Conservation (phyloP, 306 rosid species). For the Trichosanthes cucumerina region DNA sequence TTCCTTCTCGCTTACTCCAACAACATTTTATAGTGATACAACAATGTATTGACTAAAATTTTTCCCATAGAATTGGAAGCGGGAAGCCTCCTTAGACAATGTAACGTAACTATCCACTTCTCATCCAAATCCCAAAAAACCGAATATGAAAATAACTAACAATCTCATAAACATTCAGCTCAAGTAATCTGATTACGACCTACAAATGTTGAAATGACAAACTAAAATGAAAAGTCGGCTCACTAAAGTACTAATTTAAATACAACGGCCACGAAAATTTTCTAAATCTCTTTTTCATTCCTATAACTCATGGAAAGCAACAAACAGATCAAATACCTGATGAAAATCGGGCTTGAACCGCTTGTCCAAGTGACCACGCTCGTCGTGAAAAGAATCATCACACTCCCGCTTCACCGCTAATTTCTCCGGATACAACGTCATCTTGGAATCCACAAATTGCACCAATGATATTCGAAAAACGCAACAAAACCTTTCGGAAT, state of each 20-base stretch:
- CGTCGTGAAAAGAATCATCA: constrained; percentile 48
- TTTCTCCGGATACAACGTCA: constrained; percentile 27
- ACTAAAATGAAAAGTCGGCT: neutral
- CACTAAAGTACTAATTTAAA: neutral
- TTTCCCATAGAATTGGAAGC: neutral
- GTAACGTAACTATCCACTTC: neutral
- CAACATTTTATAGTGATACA: neutral
- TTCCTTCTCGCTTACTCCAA: neutral
- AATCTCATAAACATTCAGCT: neutral
- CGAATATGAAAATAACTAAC: neutral
- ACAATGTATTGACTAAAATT: neutral
- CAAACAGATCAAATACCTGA: constrained; percentile 28
- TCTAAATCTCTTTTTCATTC: neutral
- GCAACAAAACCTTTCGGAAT: neutral
- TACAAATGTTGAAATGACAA: neutral
- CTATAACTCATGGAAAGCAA: neutral
- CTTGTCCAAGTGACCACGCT: constrained; percentile 40
- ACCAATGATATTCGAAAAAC: constrained; percentile 23
- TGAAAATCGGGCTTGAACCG: constrained; percentile 40
- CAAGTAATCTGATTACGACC: neutral
- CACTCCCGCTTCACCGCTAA: constrained; percentile 54
- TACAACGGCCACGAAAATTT: neutral
- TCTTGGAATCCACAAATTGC: constrained; percentile 40
- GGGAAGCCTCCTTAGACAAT: neutral
- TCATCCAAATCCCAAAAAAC: neutral